A percentile compares a stretch with the other conserved stretches of the same genome.
Conservation (phyloP, 2,329 filamentous ascomycete genomes). For the Pleurostoma richardsiae region DNA sequence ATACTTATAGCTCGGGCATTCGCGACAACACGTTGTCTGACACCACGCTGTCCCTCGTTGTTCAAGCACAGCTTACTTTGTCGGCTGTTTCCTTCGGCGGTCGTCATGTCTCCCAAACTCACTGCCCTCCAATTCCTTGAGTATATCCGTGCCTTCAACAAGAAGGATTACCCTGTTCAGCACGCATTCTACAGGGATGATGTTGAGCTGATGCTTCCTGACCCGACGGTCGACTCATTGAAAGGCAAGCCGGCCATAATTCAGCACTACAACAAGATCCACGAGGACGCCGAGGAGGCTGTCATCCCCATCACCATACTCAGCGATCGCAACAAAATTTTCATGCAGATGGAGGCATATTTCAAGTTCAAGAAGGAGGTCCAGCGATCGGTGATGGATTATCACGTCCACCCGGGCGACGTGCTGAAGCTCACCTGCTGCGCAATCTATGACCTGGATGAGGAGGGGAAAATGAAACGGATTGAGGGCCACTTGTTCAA, state of each 20-base stretch:
- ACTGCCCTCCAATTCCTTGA: background rate
- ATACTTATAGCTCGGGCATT: background rate
- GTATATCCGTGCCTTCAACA: background rate
- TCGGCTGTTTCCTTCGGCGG: background rate
- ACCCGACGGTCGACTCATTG: background rate
- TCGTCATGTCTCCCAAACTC: background rate
- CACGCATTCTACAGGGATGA: background rate
- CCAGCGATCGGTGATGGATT: background rate
- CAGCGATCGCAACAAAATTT: background rate
- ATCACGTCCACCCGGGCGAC: background rate
- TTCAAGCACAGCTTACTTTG: too few relatives aligned
- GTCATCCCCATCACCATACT: background rate
- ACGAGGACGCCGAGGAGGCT: background rate
- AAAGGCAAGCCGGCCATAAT: background rate
- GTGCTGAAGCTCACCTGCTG: background rate
- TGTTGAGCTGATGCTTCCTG: background rate
- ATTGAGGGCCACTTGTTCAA: background rate
- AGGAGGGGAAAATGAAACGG: background rate
- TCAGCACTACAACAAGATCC: background rate
- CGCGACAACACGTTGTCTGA: too few relatives aligned
- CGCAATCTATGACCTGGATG: background rate
- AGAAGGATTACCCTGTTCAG: background rate
- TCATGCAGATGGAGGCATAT: background rate
- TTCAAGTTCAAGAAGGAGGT: constrained; percentile 1
- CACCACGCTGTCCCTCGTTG: too few relatives aligned